Evolutionary conservation across 1,139 yeast species (phyloP).

Genomic region (Suhomyces chickasaworum): DNA sequence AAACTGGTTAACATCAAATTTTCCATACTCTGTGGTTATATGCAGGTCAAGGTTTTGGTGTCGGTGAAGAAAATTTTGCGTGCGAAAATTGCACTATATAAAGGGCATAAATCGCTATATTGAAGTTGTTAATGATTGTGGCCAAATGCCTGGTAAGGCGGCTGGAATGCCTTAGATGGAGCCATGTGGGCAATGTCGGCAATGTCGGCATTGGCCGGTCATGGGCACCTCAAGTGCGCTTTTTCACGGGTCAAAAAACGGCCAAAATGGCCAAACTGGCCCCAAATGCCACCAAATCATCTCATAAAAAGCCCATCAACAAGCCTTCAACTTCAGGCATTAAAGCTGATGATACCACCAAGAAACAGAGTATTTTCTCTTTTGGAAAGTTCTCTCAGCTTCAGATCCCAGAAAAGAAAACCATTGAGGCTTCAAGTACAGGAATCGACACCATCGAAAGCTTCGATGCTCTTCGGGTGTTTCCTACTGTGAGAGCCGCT

Average conservation of each 20-base stretch:
- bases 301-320: not conserved
- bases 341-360: not conserved
- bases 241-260: not conserved
- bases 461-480: conserved; percentile 65
- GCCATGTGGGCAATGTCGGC: not conserved
- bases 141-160: conserved; percentile 1
- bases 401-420: conserved; percentile 20
- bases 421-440: conserved; percentile 20
- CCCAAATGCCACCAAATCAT: too few species aligned
- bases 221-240: not conserved
- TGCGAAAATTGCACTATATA: conserved; percentile 4
- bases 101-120: not conserved
- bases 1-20: conserved; percentile 2
- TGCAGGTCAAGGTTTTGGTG: conserved; percentile 6
- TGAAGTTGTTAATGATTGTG: not conserved
- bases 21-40: conserved; percentile 2
- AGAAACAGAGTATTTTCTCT: conserved; percentile 13
- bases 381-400: conserved; percentile 25
- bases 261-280: too few species aligned
- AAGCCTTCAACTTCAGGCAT: not conserved
- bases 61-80: conserved; percentile 5
- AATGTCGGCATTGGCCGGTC: not conserved
- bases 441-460: conserved; percentile 43
- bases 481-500: conserved; percentile 67
- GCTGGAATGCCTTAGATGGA: not conserved